phyloP scores from a whole-genome alignment of 345 rosid genomes.

The Cardamine resedifolia region DNA sequence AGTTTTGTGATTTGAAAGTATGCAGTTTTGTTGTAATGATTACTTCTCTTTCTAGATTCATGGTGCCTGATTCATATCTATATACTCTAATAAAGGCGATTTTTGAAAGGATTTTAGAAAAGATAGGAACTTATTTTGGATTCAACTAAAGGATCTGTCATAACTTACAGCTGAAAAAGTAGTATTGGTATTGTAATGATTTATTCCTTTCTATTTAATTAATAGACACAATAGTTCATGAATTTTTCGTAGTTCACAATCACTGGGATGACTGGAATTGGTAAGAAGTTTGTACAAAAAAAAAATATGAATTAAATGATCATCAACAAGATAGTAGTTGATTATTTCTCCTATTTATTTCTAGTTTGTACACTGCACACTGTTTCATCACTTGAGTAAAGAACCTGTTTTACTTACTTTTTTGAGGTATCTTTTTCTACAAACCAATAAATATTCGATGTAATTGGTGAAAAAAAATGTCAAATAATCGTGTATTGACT shows the following conservation, averaged over 20 bases:
- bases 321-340: not conserved
- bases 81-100: not conserved
- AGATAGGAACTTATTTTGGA: not conserved
- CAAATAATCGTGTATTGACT: not conserved
- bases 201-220: too few species aligned
- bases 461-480: not conserved
- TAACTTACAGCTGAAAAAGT: not conserved
- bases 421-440: not conserved
- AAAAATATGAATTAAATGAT: not conserved
- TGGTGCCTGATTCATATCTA: not conserved
- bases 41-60: not conserved
- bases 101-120: not conserved
- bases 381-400: not conserved
- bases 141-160: not conserved
- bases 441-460: not conserved
- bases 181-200: not conserved
- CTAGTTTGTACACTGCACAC: not conserved
- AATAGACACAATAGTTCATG: not conserved
- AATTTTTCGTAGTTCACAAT: not conserved
- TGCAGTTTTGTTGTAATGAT: slow-evolving; percentile 2
- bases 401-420: not conserved
- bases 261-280: not conserved
- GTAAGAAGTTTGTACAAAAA: not conserved
- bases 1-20: not conserved
- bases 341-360: not conserved